A percentile compares a stretch with the other conserved stretches of the same genome.
Evolutionary conservation across 176 grass and related monocot species (phyloP).

Genomic region (Rhynchospora breviuscula): DNA sequence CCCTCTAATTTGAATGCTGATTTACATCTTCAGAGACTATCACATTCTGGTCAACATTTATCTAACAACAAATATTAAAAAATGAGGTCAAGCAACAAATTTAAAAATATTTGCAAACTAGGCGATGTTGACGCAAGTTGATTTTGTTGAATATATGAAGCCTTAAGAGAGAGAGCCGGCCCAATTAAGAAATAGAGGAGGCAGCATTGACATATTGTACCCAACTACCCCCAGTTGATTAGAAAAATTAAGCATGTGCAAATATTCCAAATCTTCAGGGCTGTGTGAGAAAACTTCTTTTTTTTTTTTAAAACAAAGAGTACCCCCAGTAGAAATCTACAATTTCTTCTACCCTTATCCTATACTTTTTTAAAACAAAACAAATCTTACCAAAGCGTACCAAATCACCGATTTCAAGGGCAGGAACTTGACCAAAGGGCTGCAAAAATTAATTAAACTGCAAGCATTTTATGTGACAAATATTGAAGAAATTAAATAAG

Average conservation of each 20-base stretch:
- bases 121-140: not conserved
- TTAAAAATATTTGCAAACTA: not conserved
- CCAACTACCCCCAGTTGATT: not conserved
- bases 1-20: not conserved
- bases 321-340: no score
- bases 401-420: slow-evolving; percentile 30
- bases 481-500: not conserved
- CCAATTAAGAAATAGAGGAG: slow-evolving; percentile 1
- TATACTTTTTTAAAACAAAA: not conserved
- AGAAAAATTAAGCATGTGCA: not conserved
- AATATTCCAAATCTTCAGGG: no score
- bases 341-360: no score
- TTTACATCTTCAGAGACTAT: not conserved
- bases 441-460: slow-evolving; percentile 4
- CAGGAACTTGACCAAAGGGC: slow-evolving; percentile 40
- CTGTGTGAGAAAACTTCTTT: not conserved
- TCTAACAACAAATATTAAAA: not conserved
- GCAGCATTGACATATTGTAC: not conserved
- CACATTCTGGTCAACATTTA: not conserved
- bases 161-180: not conserved
- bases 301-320: no score
- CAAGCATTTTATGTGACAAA: not conserved
- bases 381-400: slow-evolving; percentile 27
- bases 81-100: not conserved
- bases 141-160: not conserved